phyloP scores from a whole-genome alignment of 148 eudicot genomes.

The Rhododendron ovatum region DNA sequence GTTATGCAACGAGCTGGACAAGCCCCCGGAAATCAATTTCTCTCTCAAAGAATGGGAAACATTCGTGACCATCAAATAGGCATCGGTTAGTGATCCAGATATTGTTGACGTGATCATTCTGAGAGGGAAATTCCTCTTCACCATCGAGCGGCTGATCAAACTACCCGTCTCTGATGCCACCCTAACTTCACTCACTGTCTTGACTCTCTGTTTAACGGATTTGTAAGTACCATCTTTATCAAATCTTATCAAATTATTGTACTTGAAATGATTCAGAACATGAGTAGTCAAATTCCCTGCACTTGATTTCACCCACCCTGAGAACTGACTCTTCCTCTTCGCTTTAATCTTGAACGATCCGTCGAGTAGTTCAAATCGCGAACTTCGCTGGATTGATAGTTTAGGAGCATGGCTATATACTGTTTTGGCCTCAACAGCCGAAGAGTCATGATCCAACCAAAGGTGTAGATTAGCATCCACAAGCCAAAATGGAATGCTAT shows the following conservation, averaged over 20 bases:
- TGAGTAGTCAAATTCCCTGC: constrained; percentile 57
- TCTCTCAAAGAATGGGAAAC: constrained; percentile 42
- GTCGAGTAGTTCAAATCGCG: constrained; percentile 38
- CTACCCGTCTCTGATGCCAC: constrained; percentile 29
- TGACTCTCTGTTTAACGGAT: constrained; percentile 44
- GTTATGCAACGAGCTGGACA: constrained; percentile 26
- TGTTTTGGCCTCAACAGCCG: constrained; percentile 38
- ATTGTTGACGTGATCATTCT: constrained; percentile 26
- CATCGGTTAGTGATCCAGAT: constrained; percentile 31
- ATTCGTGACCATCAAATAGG: constrained; percentile 44
- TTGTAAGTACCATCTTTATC: constrained; percentile 42
- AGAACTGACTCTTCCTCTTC: constrained; percentile 36
- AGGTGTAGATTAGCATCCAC: constrained; percentile 85
- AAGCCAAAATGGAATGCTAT: constrained; percentile 67
- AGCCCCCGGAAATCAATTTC: constrained; percentile 21
- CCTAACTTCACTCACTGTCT: constrained; percentile 29
- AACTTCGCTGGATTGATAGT: constrained; percentile 23
- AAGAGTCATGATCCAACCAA: constrained; percentile 54
- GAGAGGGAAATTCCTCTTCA: constrained; percentile 49
- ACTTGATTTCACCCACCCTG: constrained; percentile 69
- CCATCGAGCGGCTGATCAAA: constrained; percentile 11
- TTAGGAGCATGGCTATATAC: constrained; percentile 22
- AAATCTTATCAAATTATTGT: constrained; percentile 50
- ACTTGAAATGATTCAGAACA: constrained; percentile 30
- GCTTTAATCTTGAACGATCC: constrained; percentile 51